Base-by-base conservation (phyloP, 2,329 filamentous ascomycete species). In the Phaeosphaeria sp. region DNA sequence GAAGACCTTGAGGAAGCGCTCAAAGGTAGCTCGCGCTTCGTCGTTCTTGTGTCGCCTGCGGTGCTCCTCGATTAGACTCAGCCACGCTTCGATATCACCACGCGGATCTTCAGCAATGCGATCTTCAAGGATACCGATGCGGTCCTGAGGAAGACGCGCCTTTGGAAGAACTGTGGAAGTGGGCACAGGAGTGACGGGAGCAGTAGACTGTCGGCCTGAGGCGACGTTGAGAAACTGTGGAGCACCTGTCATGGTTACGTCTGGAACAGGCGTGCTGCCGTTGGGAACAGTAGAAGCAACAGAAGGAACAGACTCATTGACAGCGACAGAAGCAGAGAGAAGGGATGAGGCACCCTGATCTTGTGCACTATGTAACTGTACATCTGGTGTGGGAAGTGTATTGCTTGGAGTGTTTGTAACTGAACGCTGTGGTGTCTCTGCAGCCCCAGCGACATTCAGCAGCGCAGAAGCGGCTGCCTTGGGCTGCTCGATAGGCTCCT, bases 21-120 rank as follows among this genome's bases (percentile, higher is more conserved):
- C 90, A 73, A 95, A 99, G 17, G 89, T 87, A 57, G 84, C 86
- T 63, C 94, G 88, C 25, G 91, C 87, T 69, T 94, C 90, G 59
- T 96, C 92, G 61, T 93, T 80, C 77, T 93, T 91, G 78, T 91
- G 91, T 69, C 90, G 91, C 71, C 87, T 89, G 67, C 90, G 90
- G 77, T 97, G 87, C 74, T 97, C 92, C 65, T 87, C 86, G 74
- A 99, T 94, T 74, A 99, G 84, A 64, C 87, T 86, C 69, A 96
- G 81, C 95, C 95, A 99, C 30, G 94, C 92, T 75, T 95, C 91
- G 78, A 95, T 87, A 69, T 97, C 93, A 72, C 94, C 95, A 69
- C 92, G 91, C 17, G 94, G 91, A 74, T 99, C 95, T 72, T 97
- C 91, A 74, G 90, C 89, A 76, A 98, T 90, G 73, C 94, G 89